These are phyloP conservation scores for Flaveria ramosissima DNA, from an alignment of 129 eudicot genomes.

Conservation along the genomic window DNA sequence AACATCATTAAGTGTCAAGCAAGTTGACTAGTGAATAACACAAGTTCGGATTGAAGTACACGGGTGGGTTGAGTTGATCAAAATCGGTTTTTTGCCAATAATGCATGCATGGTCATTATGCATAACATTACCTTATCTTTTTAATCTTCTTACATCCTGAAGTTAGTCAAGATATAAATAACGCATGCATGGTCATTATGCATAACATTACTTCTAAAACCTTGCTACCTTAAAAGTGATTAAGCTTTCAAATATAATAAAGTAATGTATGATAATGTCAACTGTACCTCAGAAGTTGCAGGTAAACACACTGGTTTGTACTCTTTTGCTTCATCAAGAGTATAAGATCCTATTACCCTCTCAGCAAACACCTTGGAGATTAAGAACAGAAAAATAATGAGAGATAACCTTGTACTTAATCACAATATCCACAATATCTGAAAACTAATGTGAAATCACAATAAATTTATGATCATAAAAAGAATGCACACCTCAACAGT, in stretches of 20 bases:
- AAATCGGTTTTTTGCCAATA: too few relatives aligned
- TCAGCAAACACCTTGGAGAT: constrained; percentile 74
- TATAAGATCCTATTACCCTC: constrained; percentile 70
- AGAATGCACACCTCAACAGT: constrained; percentile 65
- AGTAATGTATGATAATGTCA: background rate
- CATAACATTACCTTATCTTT: background rate
- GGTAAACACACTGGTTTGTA: constrained; percentile 66
- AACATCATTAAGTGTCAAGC: background rate
- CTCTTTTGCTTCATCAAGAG: constrained; percentile 79
- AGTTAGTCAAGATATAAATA: background rate
- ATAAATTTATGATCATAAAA: background rate
- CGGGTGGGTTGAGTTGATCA: background rate
- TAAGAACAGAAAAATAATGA: background rate
- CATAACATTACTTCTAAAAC: background rate
- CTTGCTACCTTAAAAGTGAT: constrained; percentile 4
- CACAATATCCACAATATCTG: background rate
- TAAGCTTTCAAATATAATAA: background rate
- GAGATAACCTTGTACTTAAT: background rate
- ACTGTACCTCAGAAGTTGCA: constrained; percentile 77
- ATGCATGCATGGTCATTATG: too few relatives aligned
- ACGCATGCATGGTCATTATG: background rate
- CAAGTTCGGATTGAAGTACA: background rate
- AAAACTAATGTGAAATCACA: background rate
- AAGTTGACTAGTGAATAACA: background rate
- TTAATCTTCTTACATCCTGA: constrained; percentile 12